These are phyloP conservation scores for Yarrowia sp. DNA, from an alignment of 805 yeast species.

Conservation along the genomic window DNA sequence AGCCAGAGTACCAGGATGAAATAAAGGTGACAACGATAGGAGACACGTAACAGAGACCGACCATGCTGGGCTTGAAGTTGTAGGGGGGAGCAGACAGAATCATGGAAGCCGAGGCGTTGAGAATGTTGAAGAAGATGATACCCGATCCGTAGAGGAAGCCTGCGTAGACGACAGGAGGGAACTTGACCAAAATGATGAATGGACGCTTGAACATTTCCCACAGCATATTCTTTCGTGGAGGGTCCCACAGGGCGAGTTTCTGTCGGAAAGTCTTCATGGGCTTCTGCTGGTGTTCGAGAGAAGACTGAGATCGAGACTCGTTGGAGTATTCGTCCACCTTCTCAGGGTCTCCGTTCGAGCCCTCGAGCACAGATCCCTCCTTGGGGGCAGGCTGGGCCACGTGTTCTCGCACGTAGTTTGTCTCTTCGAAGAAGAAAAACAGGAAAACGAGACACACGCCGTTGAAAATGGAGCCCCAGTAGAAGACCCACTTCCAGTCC, in stretches of 20 bases:
- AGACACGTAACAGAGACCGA: slow-evolving; percentile 28
- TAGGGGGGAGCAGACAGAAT: slow-evolving; percentile 34
- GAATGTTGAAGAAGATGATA: slow-evolving; percentile 37
- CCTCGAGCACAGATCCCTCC: not conserved
- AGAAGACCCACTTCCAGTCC: slow-evolving; percentile 40
- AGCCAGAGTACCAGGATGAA: slow-evolving; percentile 24
- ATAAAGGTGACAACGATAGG: slow-evolving; percentile 32
- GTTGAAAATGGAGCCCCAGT: slow-evolving; percentile 39
- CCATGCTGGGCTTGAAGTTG: slow-evolving; percentile 38
- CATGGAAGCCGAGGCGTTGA: slow-evolving; percentile 31
- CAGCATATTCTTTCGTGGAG: slow-evolving; percentile 31
- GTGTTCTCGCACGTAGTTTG: slow-evolving; percentile 39
- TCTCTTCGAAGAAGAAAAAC: slow-evolving; percentile 40
- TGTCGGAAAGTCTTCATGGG: slow-evolving; percentile 37
- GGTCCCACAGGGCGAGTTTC: slow-evolving; percentile 34
- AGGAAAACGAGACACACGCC: slow-evolving; percentile 37
- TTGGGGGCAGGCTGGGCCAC: slow-evolving; percentile 5
- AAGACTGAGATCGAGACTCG: not conserved
- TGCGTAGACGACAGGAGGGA: slow-evolving; percentile 37
- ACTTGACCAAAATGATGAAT: slow-evolving; percentile 30
- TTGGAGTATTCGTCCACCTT: not conserved
- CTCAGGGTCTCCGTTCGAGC: slow-evolving; percentile 3
- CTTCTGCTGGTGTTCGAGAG: slow-evolving; percentile 17
- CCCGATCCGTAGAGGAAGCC: slow-evolving; percentile 37
- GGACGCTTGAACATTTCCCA: slow-evolving; percentile 39